A percentile compares a stretch with the other conserved stretches of the same genome.
Evolutionary conservation across 2,329 filamentous ascomycete genomes (phyloP).

Genomic region (Sporothrix brasiliensis): DNA sequence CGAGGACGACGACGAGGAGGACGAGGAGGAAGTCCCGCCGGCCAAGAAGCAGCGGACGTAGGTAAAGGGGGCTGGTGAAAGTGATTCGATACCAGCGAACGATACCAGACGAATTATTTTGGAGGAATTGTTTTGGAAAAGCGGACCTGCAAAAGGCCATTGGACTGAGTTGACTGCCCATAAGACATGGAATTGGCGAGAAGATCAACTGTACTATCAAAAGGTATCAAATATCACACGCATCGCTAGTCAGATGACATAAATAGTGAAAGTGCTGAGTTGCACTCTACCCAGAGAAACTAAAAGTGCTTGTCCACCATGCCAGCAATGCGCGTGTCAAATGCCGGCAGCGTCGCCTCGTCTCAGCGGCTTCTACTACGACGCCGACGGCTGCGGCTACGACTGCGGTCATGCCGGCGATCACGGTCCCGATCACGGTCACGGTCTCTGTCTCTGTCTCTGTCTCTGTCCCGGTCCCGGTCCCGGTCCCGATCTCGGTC

Average conservation of each 20-base stretch:
- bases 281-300: too few species aligned
- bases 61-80: neutral
- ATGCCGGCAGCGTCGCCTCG: conserved; percentile 12
- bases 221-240: neutral
- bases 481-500: conserved; percentile 29
- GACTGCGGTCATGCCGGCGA: conserved; percentile 35
- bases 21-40: conserved; percentile 44
- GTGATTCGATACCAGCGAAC: conserved; percentile 10
- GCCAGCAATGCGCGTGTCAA: neutral
- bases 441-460: conserved; percentile 38
- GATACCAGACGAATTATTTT: neutral
- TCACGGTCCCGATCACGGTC: conserved; percentile 28
- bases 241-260: neutral
- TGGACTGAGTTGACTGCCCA: neutral
- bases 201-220: neutral
- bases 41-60: conserved; percentile 50
- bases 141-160: neutral
- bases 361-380: conserved; percentile 41
- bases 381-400: conserved; percentile 37
- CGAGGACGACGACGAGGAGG: conserved; percentile 27
- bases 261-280: neutral
- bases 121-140: neutral
- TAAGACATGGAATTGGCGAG: neutral
- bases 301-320: neutral
- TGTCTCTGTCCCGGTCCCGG: conserved; percentile 35